These are phyloP conservation scores for Capronia americana DNA, from an alignment of 2,329 filamentous ascomycete genomes.

Conservation along the genomic window DNA sequence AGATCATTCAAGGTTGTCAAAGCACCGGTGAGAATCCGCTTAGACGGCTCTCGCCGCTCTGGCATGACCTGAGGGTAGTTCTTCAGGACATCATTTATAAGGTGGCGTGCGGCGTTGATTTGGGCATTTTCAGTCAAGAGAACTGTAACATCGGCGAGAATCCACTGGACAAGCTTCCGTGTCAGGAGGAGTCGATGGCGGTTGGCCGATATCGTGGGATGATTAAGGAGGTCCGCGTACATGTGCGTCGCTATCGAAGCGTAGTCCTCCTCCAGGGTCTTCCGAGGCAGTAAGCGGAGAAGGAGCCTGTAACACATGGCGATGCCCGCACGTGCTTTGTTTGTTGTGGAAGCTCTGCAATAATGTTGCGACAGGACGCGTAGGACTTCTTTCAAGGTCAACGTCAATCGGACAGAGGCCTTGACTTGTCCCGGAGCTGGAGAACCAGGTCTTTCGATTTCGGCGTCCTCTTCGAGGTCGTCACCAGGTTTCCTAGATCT, in stretches of 20 bases:
- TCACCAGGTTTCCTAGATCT: slow-evolving; percentile 69
- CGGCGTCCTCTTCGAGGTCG: slow-evolving; percentile 75
- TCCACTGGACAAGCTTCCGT: slow-evolving; percentile 80
- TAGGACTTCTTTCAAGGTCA: slow-evolving; percentile 79
- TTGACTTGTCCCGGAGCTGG: slow-evolving; percentile 72
- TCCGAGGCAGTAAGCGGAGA: slow-evolving; percentile 78
- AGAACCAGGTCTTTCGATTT: slow-evolving; percentile 74
- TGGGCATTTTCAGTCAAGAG: slow-evolving; percentile 91
- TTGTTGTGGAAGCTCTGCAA: slow-evolving; percentile 76
- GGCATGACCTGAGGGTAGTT: slow-evolving; percentile 91
- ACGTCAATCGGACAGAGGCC: slow-evolving; percentile 70
- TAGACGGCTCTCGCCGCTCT: slow-evolving; percentile 85
- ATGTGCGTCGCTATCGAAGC: slow-evolving; percentile 80
- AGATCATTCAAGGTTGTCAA: slow-evolving; percentile 80
- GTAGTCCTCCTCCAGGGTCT: slow-evolving; percentile 82
- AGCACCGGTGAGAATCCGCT: slow-evolving; percentile 79
- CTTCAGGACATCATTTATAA: slow-evolving; percentile 89
- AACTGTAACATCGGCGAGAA: slow-evolving; percentile 78
- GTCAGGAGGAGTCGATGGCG: slow-evolving; percentile 86
- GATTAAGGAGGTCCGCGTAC: slow-evolving; percentile 78
- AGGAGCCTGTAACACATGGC: slow-evolving; percentile 86
- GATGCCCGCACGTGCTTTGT: slow-evolving; percentile 79
- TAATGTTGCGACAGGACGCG: slow-evolving; percentile 82
- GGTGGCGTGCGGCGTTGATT: slow-evolving; percentile 75
- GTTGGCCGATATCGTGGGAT: slow-evolving; percentile 77